Conservation (phyloP, 179 eudicot species). For the Heliamphora pulchella region DNA sequence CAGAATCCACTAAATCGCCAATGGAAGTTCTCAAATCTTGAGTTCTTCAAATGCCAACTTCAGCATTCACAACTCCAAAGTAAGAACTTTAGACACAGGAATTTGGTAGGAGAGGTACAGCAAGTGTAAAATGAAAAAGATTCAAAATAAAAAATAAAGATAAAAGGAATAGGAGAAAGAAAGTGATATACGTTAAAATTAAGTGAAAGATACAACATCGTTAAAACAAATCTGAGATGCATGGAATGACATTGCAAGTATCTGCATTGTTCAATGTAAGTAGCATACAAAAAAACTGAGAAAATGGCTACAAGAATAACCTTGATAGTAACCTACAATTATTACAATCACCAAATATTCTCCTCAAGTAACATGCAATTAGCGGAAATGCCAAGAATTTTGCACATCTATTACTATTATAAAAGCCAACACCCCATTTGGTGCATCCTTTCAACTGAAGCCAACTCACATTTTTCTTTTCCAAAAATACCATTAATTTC, state of each 20-base stretch:
- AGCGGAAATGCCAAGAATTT: not conserved
- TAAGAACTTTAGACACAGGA: no score
- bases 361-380: not conserved
- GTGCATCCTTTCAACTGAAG: no score
- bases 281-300: not conserved
- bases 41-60: no score
- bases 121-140: not conserved
- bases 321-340: not conserved
- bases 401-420: not conserved
- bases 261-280: not conserved
- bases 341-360: not conserved
- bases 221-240: not conserved
- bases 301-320: not conserved
- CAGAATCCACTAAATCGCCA: no score
- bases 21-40: no score
- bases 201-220: not conserved
- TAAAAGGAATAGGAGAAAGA: not conserved
- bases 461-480: no score
- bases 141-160: not conserved
- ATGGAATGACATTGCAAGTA: not conserved
- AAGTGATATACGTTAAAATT: not conserved
- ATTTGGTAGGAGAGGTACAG: no score
- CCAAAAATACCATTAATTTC: no score
- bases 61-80: no score
- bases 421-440: no score